Evolutionary conservation across 2,329 filamentous ascomycete genomes (phyloP), one percentile per base, ranked within the genome.

Genomic region (Exophiala aquamarina): DNA sequence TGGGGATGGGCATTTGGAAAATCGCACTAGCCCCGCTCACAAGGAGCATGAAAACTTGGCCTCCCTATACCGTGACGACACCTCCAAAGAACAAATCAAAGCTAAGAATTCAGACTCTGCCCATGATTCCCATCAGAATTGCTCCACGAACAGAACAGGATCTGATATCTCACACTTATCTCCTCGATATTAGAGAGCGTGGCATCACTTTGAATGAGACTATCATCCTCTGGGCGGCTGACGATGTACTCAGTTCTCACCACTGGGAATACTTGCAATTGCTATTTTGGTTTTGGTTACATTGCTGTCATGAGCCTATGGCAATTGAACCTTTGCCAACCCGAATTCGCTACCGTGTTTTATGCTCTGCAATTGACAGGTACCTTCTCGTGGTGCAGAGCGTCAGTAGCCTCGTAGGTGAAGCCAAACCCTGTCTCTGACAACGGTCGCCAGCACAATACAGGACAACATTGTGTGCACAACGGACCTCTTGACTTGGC

Each of bases 361-460:
- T 18, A 33, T 48, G 52, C 52, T 46, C 52, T 54, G 52, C 52
- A 33, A 41, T 47, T 41, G 51, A 50, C 48, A 46, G 48, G 48
- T 50, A 54, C 48, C 48, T 51, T 33, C 52, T 33, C 41, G 52
- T 26, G 48, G 52, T 54, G 52, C 52, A 49, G 52, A 42, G 48
- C 32, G 48, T 39, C 21, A 54, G 45, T 51, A 54, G 5, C 41
- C 48, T 39, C 42, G 44, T 38, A 41, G 48, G 44, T 38, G 52
- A 54, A 51, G 49, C 52, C 26, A 41, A 54, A 50, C 31, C 45
- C 48, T 51, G 47, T 48, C 42, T 38, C 19, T 49, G 31, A 37
- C 6, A 21, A 28, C 11, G 23, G 11, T 11, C 11, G 6, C 6
- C 23, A 26, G 23, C 23, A 6, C n/a, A n/a, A n/a, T n/a, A n/a